These are phyloP conservation scores for Hortaea werneckii DNA, from an alignment of 2,329 filamentous ascomycete species.

Conservation along the genomic window DNA sequence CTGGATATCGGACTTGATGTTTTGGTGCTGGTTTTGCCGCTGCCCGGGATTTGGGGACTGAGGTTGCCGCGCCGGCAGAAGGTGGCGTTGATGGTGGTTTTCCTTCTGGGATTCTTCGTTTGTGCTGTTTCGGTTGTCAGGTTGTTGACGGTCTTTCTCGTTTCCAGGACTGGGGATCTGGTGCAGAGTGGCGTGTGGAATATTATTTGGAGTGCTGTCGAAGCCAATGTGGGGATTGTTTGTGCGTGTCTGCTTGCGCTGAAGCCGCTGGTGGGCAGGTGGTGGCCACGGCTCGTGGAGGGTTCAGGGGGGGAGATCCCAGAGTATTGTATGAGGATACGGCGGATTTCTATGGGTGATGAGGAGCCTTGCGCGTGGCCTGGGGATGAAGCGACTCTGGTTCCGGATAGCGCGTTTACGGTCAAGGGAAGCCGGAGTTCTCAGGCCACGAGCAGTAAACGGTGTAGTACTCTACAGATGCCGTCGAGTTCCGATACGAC, in stretches of 20 bases:
- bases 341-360: not conserved
- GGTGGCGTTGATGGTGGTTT: slow-evolving; percentile 31
- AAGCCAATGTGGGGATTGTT: slow-evolving; percentile 36
- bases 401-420: not conserved
- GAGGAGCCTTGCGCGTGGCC: not conserved
- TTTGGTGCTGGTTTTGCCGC: slow-evolving; percentile 34
- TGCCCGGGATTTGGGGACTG: slow-evolving; percentile 32
- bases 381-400: not conserved
- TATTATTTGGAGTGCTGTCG: slow-evolving; percentile 31
- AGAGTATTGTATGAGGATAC: not conserved
- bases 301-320: slow-evolving; percentile 8
- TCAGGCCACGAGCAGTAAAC: not conserved
- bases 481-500: not conserved
- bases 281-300: slow-evolving; percentile 25
- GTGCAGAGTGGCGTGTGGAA: slow-evolving; percentile 29
- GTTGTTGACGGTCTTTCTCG: slow-evolving; percentile 13
- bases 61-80: slow-evolving; percentile 35
- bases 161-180: slow-evolving; percentile 12
- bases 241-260: slow-evolving; percentile 35
- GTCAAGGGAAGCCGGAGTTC: not conserved
- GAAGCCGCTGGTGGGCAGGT: slow-evolving; percentile 29
- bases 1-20: slow-evolving; percentile 38
- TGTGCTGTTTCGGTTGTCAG: slow-evolving; percentile 18
- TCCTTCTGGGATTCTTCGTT: slow-evolving; percentile 32
- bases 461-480: not conserved